Base-by-base conservation (phyloP, 129 eudicot genomes). In the Escallonia herrerae region DNA sequence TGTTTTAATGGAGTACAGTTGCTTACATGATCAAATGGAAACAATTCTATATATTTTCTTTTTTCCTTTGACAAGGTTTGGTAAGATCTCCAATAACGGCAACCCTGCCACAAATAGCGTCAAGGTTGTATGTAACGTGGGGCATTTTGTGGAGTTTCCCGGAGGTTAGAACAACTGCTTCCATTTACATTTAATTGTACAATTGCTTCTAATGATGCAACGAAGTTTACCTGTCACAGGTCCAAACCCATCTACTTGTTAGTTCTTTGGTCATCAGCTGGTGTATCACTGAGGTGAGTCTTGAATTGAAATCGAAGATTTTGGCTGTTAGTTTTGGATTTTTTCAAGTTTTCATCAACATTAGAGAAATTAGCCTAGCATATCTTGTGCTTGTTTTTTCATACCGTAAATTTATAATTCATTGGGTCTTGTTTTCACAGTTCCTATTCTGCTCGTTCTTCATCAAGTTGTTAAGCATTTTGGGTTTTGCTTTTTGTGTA, bases 1-100 rank as follows among this genome's bases (percentile, higher is more conserved):
- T 8, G 48, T 53, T 37, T n/a, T 4, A 12, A 33, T 11, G 22
- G 58, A 53, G 13, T 12, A 53, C 0, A 11, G 15, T 53, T 2
- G 9, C 9, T 7, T 49, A 49, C 4, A 49, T 3, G 11, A 49
- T 49, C 33, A 22, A 22, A 22, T 22, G 33, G 33, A 22, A 22
- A 22, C 33, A 22, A 22, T 22, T 22, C 33, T 22, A 22, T 22
- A 22, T 22, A 22, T 22, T 4, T 65, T 11, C 57, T 11, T 67
- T 56, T 58, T 68, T 54, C 65, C 49, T 15, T 71, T 33, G 44
- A 72, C 55, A 73, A 87, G 95, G 95, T 65, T 81, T 88, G 84
- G 99, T 93, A 52, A 81, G 99, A 68, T 89, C 99, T 63, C 99
- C 96, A 43, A 75, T 93, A 15, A 62, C 91, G 61, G 96, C 99